Base-by-base conservation (phyloP, 78 protist species). In the Fonticula alba region DNA sequence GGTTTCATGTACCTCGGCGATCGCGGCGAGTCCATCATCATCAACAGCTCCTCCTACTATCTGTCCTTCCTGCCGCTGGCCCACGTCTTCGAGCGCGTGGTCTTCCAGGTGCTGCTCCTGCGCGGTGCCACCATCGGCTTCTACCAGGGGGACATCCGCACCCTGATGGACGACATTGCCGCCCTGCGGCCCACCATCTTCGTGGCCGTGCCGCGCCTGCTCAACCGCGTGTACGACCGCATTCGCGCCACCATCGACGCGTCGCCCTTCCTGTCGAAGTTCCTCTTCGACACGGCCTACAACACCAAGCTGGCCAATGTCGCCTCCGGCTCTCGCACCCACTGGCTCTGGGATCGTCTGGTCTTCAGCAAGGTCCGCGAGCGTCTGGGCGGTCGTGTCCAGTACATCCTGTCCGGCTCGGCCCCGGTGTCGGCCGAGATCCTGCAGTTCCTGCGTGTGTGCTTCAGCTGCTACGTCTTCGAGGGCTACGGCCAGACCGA, bases 401-500 rank as follows among this genome's bases (percentile, higher is more conserved):
- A 75, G 31, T 7, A 66, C 52, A 71, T 89, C 29, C 62, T 83
- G 22, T 66, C 82, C 1, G 96, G 93, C 72, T 73, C 89, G 0
- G 97, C 97, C 6, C 96, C 96, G 32, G 50, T 91, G 37, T 26
- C 69, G 19, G 61, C 83, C 55, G 50, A 82, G 33, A 63, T 85
- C 24, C 75, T 79, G 41, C 76, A 75, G 27, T 84, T 84, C 69
- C 37, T 79, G n/a, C 60, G 72, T 20, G 62, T n/a, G 32, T 47
- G 56, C 72, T 75, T 85, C 74, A 33, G 79, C 59, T 80, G 85
- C 63, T 72, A 54, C n/a, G 83, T 87, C 40, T 54, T 78, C 41
- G 80, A 89, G 52, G 94, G 95, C 31, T 93, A 91, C 61, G 98
- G 98, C 35, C 58, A 70, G 75, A 89, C 98, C 37, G 98, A 93